Conservation (phyloP, 2,329 filamentous ascomycete species). For the Dactylonectria macrodidyma region DNA sequence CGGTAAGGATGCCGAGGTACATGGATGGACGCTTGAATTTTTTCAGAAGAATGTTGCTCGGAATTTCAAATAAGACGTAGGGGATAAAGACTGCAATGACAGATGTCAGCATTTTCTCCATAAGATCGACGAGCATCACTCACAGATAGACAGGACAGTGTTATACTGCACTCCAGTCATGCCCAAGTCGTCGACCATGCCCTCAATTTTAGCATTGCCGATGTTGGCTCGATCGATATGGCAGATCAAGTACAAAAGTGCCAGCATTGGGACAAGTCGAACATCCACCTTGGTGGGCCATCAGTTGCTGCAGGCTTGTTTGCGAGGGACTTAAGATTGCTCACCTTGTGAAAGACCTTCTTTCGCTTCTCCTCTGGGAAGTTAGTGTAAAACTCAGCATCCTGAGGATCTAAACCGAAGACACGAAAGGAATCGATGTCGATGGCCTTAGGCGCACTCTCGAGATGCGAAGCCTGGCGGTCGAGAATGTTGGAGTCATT, state of each 20-base stretch:
- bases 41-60: conserved; percentile 48
- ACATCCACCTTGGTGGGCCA: conserved; percentile 50
- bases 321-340: background rate
- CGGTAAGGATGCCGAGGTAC: conserved; percentile 40
- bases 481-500: conserved; percentile 38
- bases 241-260: conserved; percentile 68
- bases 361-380: conserved; percentile 43
- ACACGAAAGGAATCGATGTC: conserved; percentile 42
- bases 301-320: background rate
- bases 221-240: conserved; percentile 70
- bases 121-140: conserved; percentile 68
- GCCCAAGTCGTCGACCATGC: conserved; percentile 53
- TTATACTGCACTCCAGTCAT: conserved; percentile 75
- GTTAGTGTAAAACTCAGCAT: conserved; percentile 44
- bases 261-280: conserved; percentile 63
- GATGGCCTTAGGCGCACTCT: conserved; percentile 35
- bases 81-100: conserved; percentile 38
- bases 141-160: conserved; percentile 67
- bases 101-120: background rate
- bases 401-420: conserved; percentile 39
- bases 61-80: conserved; percentile 44
- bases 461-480: conserved; percentile 35
- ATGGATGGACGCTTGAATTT: conserved; percentile 43
- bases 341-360: conserved; percentile 41
- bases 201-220: conserved; percentile 66